Percentiles rank a stretch among this genome's conserved stretches.
Evolutionary conservation across 2,329 filamentous ascomycete species (phyloP).

Genomic region (Talaromyces sp.): DNA sequence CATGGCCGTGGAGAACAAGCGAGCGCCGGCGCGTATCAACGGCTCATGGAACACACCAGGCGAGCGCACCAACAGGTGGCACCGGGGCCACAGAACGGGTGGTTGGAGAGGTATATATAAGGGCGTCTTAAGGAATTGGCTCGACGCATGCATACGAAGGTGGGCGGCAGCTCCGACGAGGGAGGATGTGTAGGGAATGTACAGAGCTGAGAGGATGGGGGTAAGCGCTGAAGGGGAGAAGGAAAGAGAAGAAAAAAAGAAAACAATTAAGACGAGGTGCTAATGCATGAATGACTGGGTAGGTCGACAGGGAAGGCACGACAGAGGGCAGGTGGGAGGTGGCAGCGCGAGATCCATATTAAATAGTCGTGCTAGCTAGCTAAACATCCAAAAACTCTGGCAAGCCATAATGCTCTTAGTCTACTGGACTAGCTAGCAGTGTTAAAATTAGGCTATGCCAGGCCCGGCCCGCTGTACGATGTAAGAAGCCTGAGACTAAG

Average conservation of each 20-base stretch:
- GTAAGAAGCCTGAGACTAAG: conserved; percentile 11
- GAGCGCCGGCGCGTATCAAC: conserved; percentile 13
- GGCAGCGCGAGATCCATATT: conserved; percentile 6
- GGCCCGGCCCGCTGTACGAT: conserved; percentile 20
- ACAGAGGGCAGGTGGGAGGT: neutral
- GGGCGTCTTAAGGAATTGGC: neutral
- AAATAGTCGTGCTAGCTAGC: neutral
- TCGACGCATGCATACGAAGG: neutral
- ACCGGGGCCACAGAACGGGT: neutral
- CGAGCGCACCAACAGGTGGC: conserved; percentile 4
- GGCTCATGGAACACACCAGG: conserved; percentile 5
- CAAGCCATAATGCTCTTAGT: neutral
- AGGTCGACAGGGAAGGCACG: conserved; percentile 3
- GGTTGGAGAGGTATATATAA: neutral
- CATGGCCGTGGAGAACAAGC: conserved; percentile 8
- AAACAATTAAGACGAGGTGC: conserved; percentile 3
- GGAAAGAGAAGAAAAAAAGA: neutral
- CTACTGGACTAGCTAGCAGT: neutral
- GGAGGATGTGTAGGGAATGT: too few species aligned
- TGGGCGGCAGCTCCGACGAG: neutral
- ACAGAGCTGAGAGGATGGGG: too few species aligned
- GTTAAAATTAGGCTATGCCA: conserved; percentile 17
- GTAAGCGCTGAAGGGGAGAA: neutral
- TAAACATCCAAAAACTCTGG: neutral
- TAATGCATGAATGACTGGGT: neutral